Conservation (phyloP, 2,329 filamentous ascomycete species). For the Pseudogymnoascus sp. region DNA sequence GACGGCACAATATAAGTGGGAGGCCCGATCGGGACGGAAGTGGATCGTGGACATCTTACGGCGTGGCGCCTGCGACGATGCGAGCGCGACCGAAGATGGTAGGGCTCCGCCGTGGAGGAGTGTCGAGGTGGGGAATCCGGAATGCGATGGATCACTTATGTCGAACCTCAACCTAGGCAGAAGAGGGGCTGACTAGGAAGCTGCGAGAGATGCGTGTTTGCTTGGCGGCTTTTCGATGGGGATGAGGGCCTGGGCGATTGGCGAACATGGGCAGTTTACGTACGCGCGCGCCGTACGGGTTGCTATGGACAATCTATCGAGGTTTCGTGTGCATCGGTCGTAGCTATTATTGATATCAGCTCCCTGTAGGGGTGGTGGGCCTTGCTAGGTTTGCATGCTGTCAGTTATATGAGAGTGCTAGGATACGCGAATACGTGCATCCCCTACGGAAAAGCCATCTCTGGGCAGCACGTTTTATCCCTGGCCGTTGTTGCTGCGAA, state of each 20-base stretch:
- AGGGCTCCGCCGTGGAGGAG: not conserved
- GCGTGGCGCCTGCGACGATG: not conserved
- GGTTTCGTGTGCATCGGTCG: slow-evolving; percentile 4
- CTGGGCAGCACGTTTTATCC: slow-evolving; percentile 3
- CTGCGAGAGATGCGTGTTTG: not conserved
- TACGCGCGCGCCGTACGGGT: not conserved
- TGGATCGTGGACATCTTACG: not conserved
- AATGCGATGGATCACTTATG: not conserved
- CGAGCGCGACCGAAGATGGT: slow-evolving; percentile 5
- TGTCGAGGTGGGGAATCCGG: not conserved
- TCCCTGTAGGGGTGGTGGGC: not conserved
- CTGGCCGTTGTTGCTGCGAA: not conserved
- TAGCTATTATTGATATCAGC: slow-evolving; percentile 5
- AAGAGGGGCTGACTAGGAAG: not conserved
- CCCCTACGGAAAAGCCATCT: not conserved
- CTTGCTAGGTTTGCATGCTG: not conserved
- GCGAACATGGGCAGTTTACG: not conserved
- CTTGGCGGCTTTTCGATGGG: not conserved
- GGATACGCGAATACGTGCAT: not conserved
- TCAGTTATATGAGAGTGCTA: not conserved
- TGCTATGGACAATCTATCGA: not conserved
- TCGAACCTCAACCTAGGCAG: not conserved
- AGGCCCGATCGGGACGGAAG: slow-evolving; percentile 6
- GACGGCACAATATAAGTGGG: slow-evolving; percentile 4
- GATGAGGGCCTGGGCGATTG: not conserved